Evolutionary conservation across 106 monocot genomes (phyloP).

Genomic region (Ottelia alismoides): DNA sequence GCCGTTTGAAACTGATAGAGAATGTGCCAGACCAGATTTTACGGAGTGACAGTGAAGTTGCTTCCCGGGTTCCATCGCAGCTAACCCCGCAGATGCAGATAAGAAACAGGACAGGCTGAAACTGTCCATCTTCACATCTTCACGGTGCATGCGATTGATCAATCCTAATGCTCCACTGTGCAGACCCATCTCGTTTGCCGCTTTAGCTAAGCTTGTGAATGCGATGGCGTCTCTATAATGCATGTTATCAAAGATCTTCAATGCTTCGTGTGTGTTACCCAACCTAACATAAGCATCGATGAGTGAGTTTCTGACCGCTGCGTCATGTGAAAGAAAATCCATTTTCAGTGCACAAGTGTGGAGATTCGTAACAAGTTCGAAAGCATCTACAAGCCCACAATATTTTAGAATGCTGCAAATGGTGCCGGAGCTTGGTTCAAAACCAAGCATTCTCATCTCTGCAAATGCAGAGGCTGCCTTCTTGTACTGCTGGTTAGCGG

Average conservation of each 20-base stretch:
- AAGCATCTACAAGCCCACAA: conserved; percentile 18
- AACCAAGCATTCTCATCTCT: conserved; percentile 38
- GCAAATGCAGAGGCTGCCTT: conserved; percentile 29
- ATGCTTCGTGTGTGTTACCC: conserved; percentile 28
- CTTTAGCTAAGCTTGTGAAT: conserved; percentile 66
- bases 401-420: conserved; percentile 49
- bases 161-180: conserved; percentile 31
- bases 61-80: conserved; percentile 32
- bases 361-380: conserved; percentile 24
- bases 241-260: conserved; percentile 30
- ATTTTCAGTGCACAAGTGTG: conserved; percentile 56
- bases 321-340: conserved; percentile 17
- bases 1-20: conserved; percentile 62
- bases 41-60: conserved; percentile 61
- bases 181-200: conserved; percentile 43
- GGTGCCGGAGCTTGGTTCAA: conserved; percentile 56
- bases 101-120: conserved; percentile 59
- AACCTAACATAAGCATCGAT: conserved; percentile 57
- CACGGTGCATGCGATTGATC: conserved; percentile 27
- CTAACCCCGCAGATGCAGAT: conserved; percentile 48
- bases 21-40: conserved; percentile 31
- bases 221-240: conserved; percentile 36
- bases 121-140: conserved; percentile 38
- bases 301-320: conserved; percentile 61
- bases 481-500: conserved; percentile 12